Base-by-base conservation (phyloP, 805 yeast genomes). In the Vanderwaltozyma tropicalis region DNA sequence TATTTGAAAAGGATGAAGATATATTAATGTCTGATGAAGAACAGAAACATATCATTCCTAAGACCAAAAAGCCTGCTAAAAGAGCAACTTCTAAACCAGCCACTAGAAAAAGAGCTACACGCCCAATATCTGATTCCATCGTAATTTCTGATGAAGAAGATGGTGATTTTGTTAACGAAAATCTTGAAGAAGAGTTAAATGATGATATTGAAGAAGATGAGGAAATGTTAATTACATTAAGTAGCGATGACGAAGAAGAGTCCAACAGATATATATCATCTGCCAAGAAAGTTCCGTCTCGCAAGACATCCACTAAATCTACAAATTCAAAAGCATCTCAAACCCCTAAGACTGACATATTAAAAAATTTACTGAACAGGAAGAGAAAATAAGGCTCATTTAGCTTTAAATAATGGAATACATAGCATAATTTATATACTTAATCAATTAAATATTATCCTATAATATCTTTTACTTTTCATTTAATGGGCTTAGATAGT, bases 261-360 rank as follows among this genome's bases (percentile, higher is more conserved):
- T 10, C 40, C 9, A 22, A 19, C n/a, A 31, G 34, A 18, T 1
- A 15, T 21, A 33, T 21, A 9, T 10, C 32, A n/a, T 16, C 39
- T 24, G 17, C 24, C 33, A 45, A 15, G 39, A 40, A 20, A 47
- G 49, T 26, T 47, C 42, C 15, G 10, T 16, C 35, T n/a, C 12
- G 21, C 8, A 16, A 27, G 5, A n/a, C 28, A 19, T 16, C 34
- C 4, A n/a, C 31, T 37, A 46, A 29, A 46, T 35, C 31, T 5
- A 15, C 29, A 8, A 15, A 31, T 18, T 3, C 47, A 9, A 45
- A 34, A 24, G 28, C 35, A 9, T 38, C 50, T 5, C 41, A 41
- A 18, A 56, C 61, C 5, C 62, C 62, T 11, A 56, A 55, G 39
- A 55, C 61, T 3, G 57, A 57, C 37, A 44, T 55, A 14, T 39